These are phyloP conservation scores for Epichloe amarillans DNA, from an alignment of 2,329 filamentous ascomycete genomes.

Conservation along the genomic window DNA sequence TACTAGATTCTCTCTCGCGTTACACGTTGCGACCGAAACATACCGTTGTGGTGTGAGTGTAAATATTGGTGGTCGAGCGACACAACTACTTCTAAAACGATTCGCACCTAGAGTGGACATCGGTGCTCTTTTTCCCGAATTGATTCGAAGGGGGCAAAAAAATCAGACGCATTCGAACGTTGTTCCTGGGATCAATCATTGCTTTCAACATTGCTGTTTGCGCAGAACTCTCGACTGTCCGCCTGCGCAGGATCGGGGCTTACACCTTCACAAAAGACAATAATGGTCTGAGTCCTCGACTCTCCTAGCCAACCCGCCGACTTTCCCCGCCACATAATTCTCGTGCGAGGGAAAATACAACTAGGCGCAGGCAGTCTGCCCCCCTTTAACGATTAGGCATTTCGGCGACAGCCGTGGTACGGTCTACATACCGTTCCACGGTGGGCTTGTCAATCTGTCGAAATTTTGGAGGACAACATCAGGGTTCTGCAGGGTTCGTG, in stretches of 20 bases:
- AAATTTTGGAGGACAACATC: conserved; percentile 6
- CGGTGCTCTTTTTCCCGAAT: neutral
- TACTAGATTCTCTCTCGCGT: conserved; percentile 3
- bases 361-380: neutral
- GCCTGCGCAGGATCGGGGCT: neutral
- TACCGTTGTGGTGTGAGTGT: conserved; percentile 10
- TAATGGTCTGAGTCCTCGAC: conserved; percentile 3
- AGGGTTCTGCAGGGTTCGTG: conserved; percentile 11
- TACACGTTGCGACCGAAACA: conserved; percentile 17
- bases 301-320: neutral
- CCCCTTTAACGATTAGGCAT: conserved; percentile 9
- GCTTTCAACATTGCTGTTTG: neutral
- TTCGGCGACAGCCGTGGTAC: conserved; percentile 20
- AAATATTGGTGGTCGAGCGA: neutral
- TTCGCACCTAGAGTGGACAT: neutral
- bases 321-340: neutral
- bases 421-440: conserved; percentile 29
- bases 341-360: conserved; percentile 6
- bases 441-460: conserved; percentile 11
- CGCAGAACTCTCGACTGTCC: neutral
- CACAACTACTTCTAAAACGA: neutral
- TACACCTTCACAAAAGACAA: neutral
- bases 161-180: neutral
- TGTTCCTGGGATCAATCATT: too few species aligned
- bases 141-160: neutral